Evolutionary conservation across 2,329 filamentous ascomycete species (phyloP).

Genomic region (Aspergillus fumigatus): DNA sequence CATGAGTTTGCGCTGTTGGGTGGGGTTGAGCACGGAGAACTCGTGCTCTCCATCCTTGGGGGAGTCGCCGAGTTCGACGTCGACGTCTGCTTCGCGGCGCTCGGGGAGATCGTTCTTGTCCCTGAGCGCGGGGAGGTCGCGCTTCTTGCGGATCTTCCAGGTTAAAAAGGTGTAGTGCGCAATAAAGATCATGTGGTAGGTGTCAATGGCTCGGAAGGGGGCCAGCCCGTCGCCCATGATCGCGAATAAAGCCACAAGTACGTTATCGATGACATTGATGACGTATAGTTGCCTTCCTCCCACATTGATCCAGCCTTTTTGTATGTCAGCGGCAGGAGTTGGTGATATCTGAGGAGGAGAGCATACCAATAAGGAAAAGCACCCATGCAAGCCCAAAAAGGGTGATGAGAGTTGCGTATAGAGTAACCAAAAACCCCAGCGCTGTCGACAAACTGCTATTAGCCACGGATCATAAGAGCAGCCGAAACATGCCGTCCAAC

Average conservation of each 20-base stretch:
- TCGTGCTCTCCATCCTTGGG: constrained; percentile 48
- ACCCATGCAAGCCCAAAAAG: constrained; percentile 85
- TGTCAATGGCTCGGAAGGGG: constrained; percentile 74
- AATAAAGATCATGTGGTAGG: constrained; percentile 83
- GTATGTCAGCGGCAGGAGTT: not conserved
- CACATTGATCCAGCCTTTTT: constrained; percentile 72
- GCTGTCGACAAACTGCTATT: constrained; percentile 38
- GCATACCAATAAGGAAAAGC: constrained; percentile 72
- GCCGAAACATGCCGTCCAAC: not conserved
- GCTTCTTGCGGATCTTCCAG: constrained; percentile 61
- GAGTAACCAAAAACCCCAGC: constrained; percentile 75
- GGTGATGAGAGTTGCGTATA: constrained; percentile 79
- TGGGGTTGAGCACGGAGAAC: constrained; percentile 58
- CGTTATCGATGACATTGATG: constrained; percentile 66
- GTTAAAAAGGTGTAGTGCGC: constrained; percentile 66
- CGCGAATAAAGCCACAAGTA: constrained; percentile 66
- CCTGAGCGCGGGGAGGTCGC: constrained; percentile 56
- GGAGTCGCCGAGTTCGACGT: constrained; percentile 42
- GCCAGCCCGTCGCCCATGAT: constrained; percentile 66
- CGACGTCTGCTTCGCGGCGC: constrained; percentile 38
- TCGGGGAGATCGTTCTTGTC: constrained; percentile 66
- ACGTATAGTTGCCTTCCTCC: constrained; percentile 65
- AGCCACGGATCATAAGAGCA: not conserved
- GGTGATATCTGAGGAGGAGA: not conserved
- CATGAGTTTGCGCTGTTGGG: constrained; percentile 65